These are phyloP conservation scores for Fusarium hainanense DNA, from an alignment of 2,329 filamentous ascomycete genomes.

Conservation along the genomic window DNA sequence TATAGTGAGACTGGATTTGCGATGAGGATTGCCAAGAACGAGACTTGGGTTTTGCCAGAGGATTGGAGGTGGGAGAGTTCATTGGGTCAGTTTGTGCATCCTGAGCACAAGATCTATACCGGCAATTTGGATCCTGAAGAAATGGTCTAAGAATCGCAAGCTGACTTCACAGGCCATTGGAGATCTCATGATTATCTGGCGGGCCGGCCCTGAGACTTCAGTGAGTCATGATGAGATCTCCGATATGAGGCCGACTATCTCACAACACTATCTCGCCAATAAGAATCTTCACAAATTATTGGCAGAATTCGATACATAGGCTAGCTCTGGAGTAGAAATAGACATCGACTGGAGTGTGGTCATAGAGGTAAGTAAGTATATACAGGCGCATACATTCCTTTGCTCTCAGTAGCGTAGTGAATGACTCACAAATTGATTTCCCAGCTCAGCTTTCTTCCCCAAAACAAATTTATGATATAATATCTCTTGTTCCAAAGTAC, in stretches of 20 bases:
- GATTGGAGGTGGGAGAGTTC: slow-evolving; percentile 16
- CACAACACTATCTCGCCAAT: neutral
- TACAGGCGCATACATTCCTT: neutral
- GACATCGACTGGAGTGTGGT: neutral
- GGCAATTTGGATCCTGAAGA: slow-evolving; percentile 8
- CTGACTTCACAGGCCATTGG: neutral
- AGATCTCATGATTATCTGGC: neutral
- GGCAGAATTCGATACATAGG: neutral
- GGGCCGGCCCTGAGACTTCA: neutral
- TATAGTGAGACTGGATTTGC: neutral
- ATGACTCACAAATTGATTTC: neutral
- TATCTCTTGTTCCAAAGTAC: too few species aligned
- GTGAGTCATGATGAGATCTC: neutral
- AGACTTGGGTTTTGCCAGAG: neutral
- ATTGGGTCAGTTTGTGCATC: slow-evolving; percentile 6
- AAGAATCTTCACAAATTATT: neutral
- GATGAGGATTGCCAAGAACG: neutral
- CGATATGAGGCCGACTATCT: neutral
- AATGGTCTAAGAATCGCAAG: slow-evolving; percentile 11
- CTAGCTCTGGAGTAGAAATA: neutral
- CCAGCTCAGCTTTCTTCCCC: too few species aligned
- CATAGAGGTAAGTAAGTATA: neutral
- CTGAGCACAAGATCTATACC: slow-evolving; percentile 1
- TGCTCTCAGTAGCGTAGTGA: neutral
- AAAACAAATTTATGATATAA: neutral